Conservation (phyloP, 2,329 filamentous ascomycete species). For the Epicoccum sorghinum region DNA sequence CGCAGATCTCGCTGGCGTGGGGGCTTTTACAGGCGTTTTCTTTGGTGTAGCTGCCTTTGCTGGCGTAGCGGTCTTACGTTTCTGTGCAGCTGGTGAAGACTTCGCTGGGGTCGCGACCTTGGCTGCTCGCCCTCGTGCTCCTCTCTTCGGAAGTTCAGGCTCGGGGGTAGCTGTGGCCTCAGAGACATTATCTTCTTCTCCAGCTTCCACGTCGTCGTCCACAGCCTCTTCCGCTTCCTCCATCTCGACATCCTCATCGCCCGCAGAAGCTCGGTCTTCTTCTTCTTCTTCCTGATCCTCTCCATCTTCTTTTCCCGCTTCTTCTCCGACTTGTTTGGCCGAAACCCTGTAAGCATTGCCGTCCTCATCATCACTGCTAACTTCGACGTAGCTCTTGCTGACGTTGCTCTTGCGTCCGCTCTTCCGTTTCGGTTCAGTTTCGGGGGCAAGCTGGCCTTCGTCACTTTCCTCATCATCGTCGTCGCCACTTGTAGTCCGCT, state of each 20-base stretch:
- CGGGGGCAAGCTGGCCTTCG: slow-evolving; percentile 32
- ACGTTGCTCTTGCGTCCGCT: slow-evolving; percentile 45
- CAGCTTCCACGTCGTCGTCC: slow-evolving; percentile 18
- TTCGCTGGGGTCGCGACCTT: slow-evolving; percentile 26
- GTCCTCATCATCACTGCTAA: slow-evolving; percentile 52
- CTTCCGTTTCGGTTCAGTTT: slow-evolving; percentile 53
- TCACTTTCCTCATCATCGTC: slow-evolving; percentile 45
- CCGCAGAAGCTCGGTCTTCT: slow-evolving; percentile 15
- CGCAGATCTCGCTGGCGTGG: slow-evolving; percentile 1
- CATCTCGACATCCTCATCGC: slow-evolving; percentile 38
- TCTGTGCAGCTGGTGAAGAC: slow-evolving; percentile 22
- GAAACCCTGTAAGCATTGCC: slow-evolving; percentile 37
- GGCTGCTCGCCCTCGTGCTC: slow-evolving; percentile 19
- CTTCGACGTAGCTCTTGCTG: slow-evolving; percentile 54
- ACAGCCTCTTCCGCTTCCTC: slow-evolving; percentile 21
- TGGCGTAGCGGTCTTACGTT: slow-evolving; percentile 18
- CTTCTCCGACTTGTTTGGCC: slow-evolving; percentile 19
- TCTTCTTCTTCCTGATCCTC: slow-evolving; percentile 11
- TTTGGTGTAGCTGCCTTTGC: slow-evolving; percentile 17
- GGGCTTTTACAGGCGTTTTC: slow-evolving; percentile 21
- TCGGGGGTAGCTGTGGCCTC: slow-evolving; percentile 25
- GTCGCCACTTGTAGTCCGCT: slow-evolving; percentile 36
- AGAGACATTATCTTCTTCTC: slow-evolving; percentile 14
- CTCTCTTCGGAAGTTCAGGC: slow-evolving; percentile 24
- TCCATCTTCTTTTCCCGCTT: slow-evolving; percentile 13